Conservation (phyloP, 2,329 filamentous ascomycete species). For the Exserohilum turcica region DNA sequence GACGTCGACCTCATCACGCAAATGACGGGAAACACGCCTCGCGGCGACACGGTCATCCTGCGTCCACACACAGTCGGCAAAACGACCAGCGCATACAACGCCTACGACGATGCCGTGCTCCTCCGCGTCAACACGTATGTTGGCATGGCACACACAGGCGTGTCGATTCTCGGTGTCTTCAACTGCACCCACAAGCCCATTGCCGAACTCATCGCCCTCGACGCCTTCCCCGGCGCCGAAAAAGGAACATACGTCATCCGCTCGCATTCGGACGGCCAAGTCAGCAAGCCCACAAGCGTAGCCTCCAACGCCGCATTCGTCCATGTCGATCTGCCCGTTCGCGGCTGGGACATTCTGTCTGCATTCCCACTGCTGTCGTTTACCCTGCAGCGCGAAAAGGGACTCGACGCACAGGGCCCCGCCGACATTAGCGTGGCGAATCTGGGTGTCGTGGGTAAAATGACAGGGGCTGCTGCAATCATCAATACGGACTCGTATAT, state of each 20-base stretch:
- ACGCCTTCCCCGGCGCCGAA: slow-evolving; percentile 73
- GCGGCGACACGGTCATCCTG: slow-evolving; percentile 78
- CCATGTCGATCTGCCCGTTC: slow-evolving; percentile 64
- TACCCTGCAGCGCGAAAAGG: slow-evolving; percentile 48
- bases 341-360: slow-evolving; percentile 81
- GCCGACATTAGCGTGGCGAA: slow-evolving; percentile 64
- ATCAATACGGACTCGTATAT: slow-evolving; percentile 65
- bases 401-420: slow-evolving; percentile 33
- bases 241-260: slow-evolving; percentile 70
- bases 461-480: slow-evolving; percentile 85
- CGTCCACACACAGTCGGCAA: slow-evolving; percentile 77
- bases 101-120: slow-evolving; percentile 73
- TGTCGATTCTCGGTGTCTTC: slow-evolving; percentile 81
- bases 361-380: slow-evolving; percentile 71
- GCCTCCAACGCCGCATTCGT: slow-evolving; percentile 59
- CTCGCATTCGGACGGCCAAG: slow-evolving; percentile 69
- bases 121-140: slow-evolving; percentile 82
- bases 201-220: slow-evolving; percentile 72
- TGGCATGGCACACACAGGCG: slow-evolving; percentile 69
- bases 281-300: slow-evolving; percentile 60
- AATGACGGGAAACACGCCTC: slow-evolving; percentile 76
- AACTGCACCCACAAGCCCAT: slow-evolving; percentile 71
- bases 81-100: slow-evolving; percentile 72
- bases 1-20: slow-evolving; percentile 75
- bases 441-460: slow-evolving; percentile 81